phyloP scores from a whole-genome alignment of 768 basidiomycete genomes.

The Suillus spraguei region DNA sequence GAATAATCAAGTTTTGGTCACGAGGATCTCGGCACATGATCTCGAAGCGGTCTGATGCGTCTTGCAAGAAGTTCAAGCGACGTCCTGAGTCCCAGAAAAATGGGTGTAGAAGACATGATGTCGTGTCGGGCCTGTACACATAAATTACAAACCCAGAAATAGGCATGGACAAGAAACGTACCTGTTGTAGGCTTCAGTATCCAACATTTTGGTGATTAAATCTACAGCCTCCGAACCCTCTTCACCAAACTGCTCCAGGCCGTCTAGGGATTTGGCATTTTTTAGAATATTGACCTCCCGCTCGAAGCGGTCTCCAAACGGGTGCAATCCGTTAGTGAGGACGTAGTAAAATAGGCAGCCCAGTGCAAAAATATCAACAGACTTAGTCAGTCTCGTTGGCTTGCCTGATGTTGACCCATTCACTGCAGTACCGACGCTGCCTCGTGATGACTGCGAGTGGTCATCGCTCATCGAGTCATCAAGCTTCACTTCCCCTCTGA shows the following conservation, averaged over 20 bases:
- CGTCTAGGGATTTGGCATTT: conserved; percentile 68
- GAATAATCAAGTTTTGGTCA: conserved; percentile 68
- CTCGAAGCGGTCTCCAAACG: conserved; percentile 92
- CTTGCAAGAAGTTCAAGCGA: conserved; percentile 92
- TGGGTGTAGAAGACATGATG: conserved; percentile 86
- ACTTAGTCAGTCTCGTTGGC: conserved; percentile 82
- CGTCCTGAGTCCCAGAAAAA: conserved; percentile 95
- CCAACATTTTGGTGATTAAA: conserved; percentile 79
- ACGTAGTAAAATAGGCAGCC: conserved; percentile 96
- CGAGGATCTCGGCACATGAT: conserved; percentile 95
- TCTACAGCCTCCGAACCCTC: conserved; percentile 91
- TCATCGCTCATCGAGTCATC: conserved; percentile 73
- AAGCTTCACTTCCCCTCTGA: conserved; percentile 91
- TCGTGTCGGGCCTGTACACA: conserved; percentile 76
- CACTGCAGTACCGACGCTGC: conserved; percentile 57
- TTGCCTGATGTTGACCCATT: conserved; percentile 41
- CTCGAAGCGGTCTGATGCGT: conserved; percentile 96
- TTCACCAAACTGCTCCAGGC: conserved; percentile 83
- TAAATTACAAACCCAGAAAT: conserved; percentile 12
- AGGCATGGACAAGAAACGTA: conserved; percentile 37
- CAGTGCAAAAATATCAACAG: conserved; percentile 94
- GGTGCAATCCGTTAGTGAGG: conserved; percentile 88
- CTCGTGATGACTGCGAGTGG: conserved; percentile 65
- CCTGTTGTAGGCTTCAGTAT: conserved; percentile 75
- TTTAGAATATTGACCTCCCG: conserved; percentile 93